Base-by-base conservation (phyloP, 306 rosid genomes). In the Lupinus albus region DNA sequence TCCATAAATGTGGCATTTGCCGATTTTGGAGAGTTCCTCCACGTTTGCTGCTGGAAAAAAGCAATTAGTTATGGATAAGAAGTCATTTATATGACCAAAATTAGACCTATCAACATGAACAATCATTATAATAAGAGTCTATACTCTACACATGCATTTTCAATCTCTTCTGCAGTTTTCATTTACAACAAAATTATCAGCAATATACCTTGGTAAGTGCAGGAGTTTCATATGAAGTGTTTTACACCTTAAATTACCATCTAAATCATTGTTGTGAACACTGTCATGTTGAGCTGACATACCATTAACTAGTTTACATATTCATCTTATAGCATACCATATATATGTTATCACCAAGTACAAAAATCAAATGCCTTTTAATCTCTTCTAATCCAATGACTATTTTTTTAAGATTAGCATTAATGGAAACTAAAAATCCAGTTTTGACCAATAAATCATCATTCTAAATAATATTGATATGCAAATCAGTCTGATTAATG, bases 1-100 rank as follows among this genome's bases (percentile, higher is more conserved):
- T 90, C 97, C 88, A 85, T 83, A 64, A 88, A 77, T 30, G 96
- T 84, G 17, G 93, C 83, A 17, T 84, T 80, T 28, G 72, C 78
- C 10, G 86, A 54, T 75, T 84, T 90, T 14, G 91, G 71, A 12
- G 89, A 41, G 81, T 76, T 88, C 85, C 71, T 88, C 90, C 89
- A 70, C n/a, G 77, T 80, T 81, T 80, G 81, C 96, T 88, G 82
- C 70, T 25, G 30, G 30, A 25, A 3, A 25, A 25, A 25, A 25
- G 30, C 30, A 25, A 25, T 25, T 5, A 6, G 60, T 72, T 65
- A 67, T 61, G 39, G 78, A 35, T 64, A 16, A 21, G 25, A 61
- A 25, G 56, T 15, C 30, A 25, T 25, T 25, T 25, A 25, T 25
- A 25, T 25, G 28, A 4, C 28, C 28, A 25, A 25, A 25, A 25